These are phyloP conservation scores for Leccinum brunneo-olivaceum DNA, from an alignment of 1,284 basidiomycete genomes.

Conservation along the genomic window DNA sequence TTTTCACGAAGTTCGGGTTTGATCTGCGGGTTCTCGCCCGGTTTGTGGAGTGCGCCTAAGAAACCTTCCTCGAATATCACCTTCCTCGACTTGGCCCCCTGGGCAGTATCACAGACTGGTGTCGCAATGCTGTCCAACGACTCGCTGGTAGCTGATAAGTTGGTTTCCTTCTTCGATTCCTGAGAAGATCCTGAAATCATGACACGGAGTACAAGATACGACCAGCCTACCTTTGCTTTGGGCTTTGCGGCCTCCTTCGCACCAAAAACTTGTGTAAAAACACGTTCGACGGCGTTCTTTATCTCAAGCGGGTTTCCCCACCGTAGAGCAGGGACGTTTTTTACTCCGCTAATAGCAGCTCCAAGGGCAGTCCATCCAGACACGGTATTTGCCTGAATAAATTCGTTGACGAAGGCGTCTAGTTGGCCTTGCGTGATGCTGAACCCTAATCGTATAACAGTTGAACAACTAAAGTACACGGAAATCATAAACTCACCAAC, in stretches of 20 bases:
- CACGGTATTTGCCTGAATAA: slow-evolving; percentile 50
- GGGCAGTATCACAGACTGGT: slow-evolving; percentile 31
- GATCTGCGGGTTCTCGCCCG: slow-evolving; percentile 91
- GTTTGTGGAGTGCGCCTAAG: slow-evolving; percentile 88
- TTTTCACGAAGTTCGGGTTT: slow-evolving; percentile 71
- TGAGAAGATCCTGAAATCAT: slow-evolving; percentile 20
- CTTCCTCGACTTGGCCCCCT: slow-evolving; percentile 43
- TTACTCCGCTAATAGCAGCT: slow-evolving; percentile 65
- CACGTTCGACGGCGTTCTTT: slow-evolving; percentile 79
- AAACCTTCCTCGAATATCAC: slow-evolving; percentile 94
- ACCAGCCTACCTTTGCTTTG: slow-evolving; percentile 60
- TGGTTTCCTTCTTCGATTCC: slow-evolving; percentile 50
- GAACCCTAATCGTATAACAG: slow-evolving; percentile 52
- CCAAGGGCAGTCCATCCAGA: slow-evolving; percentile 75
- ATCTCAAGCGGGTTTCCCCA: slow-evolving; percentile 91
- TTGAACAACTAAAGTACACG: neutral
- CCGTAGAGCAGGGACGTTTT: slow-evolving; percentile 62
- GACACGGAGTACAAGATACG: neutral
- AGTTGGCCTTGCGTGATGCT: slow-evolving; percentile 71
- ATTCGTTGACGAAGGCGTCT: slow-evolving; percentile 51
- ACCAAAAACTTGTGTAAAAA: slow-evolving; percentile 76
- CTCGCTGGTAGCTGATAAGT: slow-evolving; percentile 5
- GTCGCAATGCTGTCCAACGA: slow-evolving; percentile 27
- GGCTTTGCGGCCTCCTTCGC: slow-evolving; percentile 64
- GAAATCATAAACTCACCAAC: slow-evolving; percentile 59